Base-by-base conservation (phyloP, 345 rosid genomes). In the Citrus unshiu region DNA sequence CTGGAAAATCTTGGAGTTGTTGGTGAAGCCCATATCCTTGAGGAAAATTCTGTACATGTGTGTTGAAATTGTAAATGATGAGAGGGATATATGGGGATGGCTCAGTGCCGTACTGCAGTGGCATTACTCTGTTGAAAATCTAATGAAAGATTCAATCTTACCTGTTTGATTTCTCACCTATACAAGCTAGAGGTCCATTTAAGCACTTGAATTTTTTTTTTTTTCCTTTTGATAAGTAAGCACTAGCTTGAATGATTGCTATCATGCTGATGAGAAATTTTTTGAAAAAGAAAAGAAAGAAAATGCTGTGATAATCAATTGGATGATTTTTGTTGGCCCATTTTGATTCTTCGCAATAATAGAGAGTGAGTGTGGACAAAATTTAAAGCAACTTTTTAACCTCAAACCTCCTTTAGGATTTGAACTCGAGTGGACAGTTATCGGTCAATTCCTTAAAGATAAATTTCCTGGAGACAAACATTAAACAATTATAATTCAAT, bases 91-190 rank as follows among this genome's bases (percentile, higher is more conserved):
- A 5, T 18, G 72, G 30, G 75, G 74, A 67, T 43, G 30, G 77
- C 25, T 57, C 35, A 78, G 73, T 74, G 82, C 19, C 79, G 79
- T 82, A 78, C 77, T 16, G 68, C 73, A 63, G 27, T 78, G 63
- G 79, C 72, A 12, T 75, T 70, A 54, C 68, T 63, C 51, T 25
- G n/a, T 24, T 72, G 64, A 73, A 78, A 67, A 81, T 77, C 84
- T 73, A 68, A 22, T 1, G 40, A 61, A 61, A 78, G 76, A 78
- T 78, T 70, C 76, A 78, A 70, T 49, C 68, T 77, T 68, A 49
- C 81, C 60, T 77, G 54, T 67, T 81, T 61, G 34, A 27, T n/a
- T 68, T 57, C 75, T 14, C 64, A 66, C 66, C 74, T 77, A 68
- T 39, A 24, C 16, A 43, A 57, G 40, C 69, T 62, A 81, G 62